phyloP scores from a whole-genome alignment of 2,329 filamentous ascomycete species.

The Fusarium domesticum region DNA sequence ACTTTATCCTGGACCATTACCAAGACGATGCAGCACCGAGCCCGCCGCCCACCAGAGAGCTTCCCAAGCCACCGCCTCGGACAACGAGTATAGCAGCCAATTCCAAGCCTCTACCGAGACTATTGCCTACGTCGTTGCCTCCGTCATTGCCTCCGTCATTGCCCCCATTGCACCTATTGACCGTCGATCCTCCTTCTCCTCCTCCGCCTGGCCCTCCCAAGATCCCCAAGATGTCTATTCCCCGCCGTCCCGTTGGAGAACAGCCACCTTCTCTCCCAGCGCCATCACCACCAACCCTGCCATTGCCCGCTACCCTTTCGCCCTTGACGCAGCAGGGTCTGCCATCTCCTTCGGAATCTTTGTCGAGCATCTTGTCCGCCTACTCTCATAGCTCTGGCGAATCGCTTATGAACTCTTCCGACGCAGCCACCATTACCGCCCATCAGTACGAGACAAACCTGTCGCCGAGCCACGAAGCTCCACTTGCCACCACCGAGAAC shows the following conservation, averaged over 20 bases:
- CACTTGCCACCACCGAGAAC: conserved; percentile 22
- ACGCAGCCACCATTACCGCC: conserved; percentile 31
- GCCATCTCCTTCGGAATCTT: conserved; percentile 45
- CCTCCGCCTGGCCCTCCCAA: conserved; percentile 23
- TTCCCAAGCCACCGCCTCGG: conserved; percentile 27
- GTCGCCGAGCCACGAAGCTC: conserved; percentile 26
- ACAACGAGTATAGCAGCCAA: conserved; percentile 24
- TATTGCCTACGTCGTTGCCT: no score
- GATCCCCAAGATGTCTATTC: conserved; percentile 28
- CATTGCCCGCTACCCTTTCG: conserved; percentile 14
- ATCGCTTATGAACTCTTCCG: conserved; percentile 42
- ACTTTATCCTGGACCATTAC: conserved; percentile 15
- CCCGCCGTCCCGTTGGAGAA: conserved; percentile 25
- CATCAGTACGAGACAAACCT: conserved; percentile 22
- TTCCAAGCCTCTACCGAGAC: conserved; percentile 23
- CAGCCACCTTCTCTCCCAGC: conserved; percentile 15
- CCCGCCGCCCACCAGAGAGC: conserved; percentile 22
- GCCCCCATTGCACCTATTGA: conserved; percentile 25
- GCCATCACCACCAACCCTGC: conserved; percentile 15
- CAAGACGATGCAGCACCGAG: conserved; percentile 14
- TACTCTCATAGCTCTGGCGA: conserved; percentile 50
- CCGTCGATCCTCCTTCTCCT: conserved; percentile 18
- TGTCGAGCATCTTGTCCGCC: conserved; percentile 55
- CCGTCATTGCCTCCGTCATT: conserved; percentile 17
- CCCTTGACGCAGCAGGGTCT: conserved; percentile 11